Evolutionary conservation across 2,329 filamentous ascomycete genomes (phyloP).

Genomic region (Fusarium nurragi): DNA sequence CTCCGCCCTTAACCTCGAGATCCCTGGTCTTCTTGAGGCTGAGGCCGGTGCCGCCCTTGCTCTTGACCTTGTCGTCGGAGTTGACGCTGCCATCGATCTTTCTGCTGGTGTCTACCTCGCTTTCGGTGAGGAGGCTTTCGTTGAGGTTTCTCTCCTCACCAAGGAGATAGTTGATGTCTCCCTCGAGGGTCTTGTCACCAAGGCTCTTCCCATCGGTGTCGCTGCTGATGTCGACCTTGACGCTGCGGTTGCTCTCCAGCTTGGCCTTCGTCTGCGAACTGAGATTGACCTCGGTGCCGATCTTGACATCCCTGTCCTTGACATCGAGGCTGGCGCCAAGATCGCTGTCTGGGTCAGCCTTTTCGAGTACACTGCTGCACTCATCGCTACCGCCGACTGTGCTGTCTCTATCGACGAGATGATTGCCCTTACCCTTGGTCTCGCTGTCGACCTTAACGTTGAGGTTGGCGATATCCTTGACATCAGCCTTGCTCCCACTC

Average conservation of each 20-base stretch:
- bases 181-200: constrained; percentile 49
- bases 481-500: constrained; percentile 52
- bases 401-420: constrained; percentile 43
- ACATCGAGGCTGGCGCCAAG: constrained; percentile 54
- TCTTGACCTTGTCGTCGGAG: constrained; percentile 62
- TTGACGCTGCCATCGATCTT: constrained; percentile 60
- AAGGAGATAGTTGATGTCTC: constrained; percentile 53
- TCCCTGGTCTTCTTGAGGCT: constrained; percentile 50
- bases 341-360: constrained; percentile 61
- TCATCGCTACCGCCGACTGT: constrained; percentile 51
- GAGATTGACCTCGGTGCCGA: constrained; percentile 55
- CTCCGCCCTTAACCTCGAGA: constrained; percentile 50
- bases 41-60: constrained; percentile 58
- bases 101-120: constrained; percentile 58
- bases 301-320: constrained; percentile 39
- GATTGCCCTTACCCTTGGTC: constrained; percentile 39
- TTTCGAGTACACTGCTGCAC: constrained; percentile 60
- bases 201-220: constrained; percentile 41
- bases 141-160: constrained; percentile 54
- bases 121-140: constrained; percentile 56
- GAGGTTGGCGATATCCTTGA: constrained; percentile 47
- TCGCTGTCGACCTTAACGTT: constrained; percentile 39
- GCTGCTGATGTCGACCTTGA: constrained; percentile 46
- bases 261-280: constrained; percentile 61
- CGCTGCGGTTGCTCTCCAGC: constrained; percentile 58